Base-by-base conservation (phyloP, 768 basidiomycete genomes). In the Boletus coccyginus region DNA sequence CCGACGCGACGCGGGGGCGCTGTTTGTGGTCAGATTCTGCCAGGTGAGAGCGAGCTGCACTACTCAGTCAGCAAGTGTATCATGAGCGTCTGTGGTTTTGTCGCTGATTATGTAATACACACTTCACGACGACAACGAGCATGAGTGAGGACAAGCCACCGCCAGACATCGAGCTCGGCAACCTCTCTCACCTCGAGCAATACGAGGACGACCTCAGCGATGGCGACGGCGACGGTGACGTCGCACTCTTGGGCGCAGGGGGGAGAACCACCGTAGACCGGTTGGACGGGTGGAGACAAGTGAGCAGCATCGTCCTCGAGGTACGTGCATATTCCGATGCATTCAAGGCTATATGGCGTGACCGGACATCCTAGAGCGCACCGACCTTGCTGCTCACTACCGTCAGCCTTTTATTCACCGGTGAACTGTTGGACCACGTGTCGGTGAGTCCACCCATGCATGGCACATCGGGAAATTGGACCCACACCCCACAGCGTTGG, bases 361-460 rank as follows among this genome's bases (percentile, higher is more conserved):
- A 59, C 60, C 31, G 40, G 50, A 19, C 38, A 36, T 32, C 45
- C 14, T 63, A 98, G 96, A 88, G 89, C 39, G 85, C 90, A 2
- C 95, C 96, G 1, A 90, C 93, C 16, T 78, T 99, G 29, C 75
- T 97, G 8, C 77, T 98, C 49, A 90, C 91, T 0, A 86, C 94
- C 0, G 65, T 92, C 16, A 92, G 94, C 10, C 77, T 94, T 43
- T 76, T 97, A 35, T 88, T 98, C 65, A 95, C 95, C 3, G 96
- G 97, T 16, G 88, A 94, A 68, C 80, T 98, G 1, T 74, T 99
- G 32, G 88, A 93, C 71, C 84, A 85, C 59, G 85, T 98, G 51
- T 89, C 94, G 52, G 92, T 94, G 59, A 59, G 81, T 75, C n/a
- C 12, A 5, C 39, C 38, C n/a, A 29, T 52, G 52, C 61, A 47